Evolutionary conservation across 164 flowering plant genomes (phyloP).

Genomic region (Litsea cubeba): DNA sequence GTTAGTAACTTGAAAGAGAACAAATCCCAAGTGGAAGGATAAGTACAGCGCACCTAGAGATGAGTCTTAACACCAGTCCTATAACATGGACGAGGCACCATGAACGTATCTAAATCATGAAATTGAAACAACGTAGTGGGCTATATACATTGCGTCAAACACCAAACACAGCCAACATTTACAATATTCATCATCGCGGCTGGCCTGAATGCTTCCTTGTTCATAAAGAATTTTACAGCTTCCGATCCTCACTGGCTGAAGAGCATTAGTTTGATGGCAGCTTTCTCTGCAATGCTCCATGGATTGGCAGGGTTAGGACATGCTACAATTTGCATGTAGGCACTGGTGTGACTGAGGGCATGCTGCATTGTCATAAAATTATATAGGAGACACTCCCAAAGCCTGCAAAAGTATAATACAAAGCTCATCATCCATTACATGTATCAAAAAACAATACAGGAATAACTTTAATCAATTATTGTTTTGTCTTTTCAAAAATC

Average conservation of each 20-base stretch:
- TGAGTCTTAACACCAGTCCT: not conserved
- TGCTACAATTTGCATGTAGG: not conserved
- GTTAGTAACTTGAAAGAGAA: not conserved
- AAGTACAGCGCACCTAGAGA: not conserved
- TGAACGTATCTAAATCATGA: not conserved
- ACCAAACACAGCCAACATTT: constrained; percentile 8
- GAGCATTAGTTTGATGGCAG: not conserved
- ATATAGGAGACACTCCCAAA: not conserved
- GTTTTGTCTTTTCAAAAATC: no score
- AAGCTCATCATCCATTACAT: no score
- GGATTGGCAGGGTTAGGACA: not conserved
- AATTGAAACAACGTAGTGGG: not conserved
- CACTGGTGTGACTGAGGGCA: not conserved
- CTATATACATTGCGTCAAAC: constrained; percentile 14
- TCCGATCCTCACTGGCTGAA: not conserved
- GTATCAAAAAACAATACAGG: no score
- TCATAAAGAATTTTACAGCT: constrained; percentile 3
- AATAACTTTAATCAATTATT: no score
- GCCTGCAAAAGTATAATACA: not conserved
- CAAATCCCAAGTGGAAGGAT: not conserved
- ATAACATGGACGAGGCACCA: not conserved
- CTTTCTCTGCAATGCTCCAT: not conserved
- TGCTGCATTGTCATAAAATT: not conserved
- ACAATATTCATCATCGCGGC: constrained; percentile 6
- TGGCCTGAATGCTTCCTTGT: constrained; percentile 1